These are phyloP conservation scores for Silene noctiflora DNA, from an alignment of 179 eudicot genomes.

Conservation along the genomic window DNA sequence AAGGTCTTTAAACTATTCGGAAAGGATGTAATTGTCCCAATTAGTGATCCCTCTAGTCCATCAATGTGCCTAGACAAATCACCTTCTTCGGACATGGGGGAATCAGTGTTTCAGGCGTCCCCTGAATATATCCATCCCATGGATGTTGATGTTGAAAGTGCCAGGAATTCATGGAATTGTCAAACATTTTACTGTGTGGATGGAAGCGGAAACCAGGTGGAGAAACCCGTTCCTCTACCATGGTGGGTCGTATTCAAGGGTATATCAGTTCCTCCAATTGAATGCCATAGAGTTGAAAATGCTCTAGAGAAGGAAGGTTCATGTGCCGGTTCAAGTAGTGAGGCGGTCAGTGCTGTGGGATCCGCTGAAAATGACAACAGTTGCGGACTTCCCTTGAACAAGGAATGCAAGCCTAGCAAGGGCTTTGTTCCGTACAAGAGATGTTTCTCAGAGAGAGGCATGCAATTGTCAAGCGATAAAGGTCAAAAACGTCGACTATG, in stretches of 20 bases:
- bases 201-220: conserved; percentile 24
- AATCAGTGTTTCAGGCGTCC: conserved; percentile 24
- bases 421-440: conserved; percentile 92
- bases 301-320: conserved; percentile 29
- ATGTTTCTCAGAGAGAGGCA: conserved; percentile 46
- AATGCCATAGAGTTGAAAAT: conserved; percentile 12
- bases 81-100: conserved; percentile 25
- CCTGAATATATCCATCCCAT: conserved; percentile 10
- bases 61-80: too few species aligned
- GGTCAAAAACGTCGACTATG: conserved; percentile 56
- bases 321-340: conserved; percentile 39
- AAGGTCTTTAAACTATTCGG: conserved; percentile 33
- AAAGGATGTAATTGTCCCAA: conserved; percentile 29
- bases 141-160: conserved; percentile 10
- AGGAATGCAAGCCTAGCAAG: conserved; percentile 28
- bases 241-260: conserved; percentile 43
- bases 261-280: conserved; percentile 27
- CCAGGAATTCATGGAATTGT: conserved; percentile 22
- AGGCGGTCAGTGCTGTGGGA: conserved; percentile 28
- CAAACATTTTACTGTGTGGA: conserved; percentile 15
- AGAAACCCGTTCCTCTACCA: conserved; percentile 37
- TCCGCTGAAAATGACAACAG: too few species aligned
- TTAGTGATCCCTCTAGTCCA: conserved; percentile 5
- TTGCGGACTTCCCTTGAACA: too few species aligned
- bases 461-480: conserved; percentile 26